Evolutionary conservation across 2,329 filamentous ascomycete species (phyloP), one percentile per base, ranked within the genome.

Genomic region (Colletotrichum eremochloae): DNA sequence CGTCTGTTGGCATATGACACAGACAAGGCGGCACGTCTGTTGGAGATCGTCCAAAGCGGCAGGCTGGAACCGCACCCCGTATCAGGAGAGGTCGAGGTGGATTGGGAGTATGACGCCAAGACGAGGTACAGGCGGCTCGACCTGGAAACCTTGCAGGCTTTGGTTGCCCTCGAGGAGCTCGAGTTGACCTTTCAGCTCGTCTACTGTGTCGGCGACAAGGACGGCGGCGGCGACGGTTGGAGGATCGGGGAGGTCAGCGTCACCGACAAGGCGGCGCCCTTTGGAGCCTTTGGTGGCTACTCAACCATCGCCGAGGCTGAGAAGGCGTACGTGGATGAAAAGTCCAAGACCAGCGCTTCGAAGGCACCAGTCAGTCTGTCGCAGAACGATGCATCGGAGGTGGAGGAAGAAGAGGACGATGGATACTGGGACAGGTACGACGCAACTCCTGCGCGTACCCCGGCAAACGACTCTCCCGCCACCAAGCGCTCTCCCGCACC

Each of bases 361-460:
- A 60, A 40, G 20, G 64, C 38, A n/a, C 68, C 71, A 75, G 76
- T 53, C 36, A 20, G 70, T 38, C 55, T 61, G 63, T 57, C 48
- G 68, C 74, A 53, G 64, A 46, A 75, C 9, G 66, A 78, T 31
- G 65, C 58, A 40, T 67, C 74, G 12, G 75, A 76, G 9, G 77
- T 78, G 0, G 83, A 86, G 1, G 89, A 91, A 0, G 90, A 90
- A 0, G 92, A 93, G 42, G 92, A 94, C 73, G 92, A 94, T 75
- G 91, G 91, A 76, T 96, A 96, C 80, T 96, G 93, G 93, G 92
- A 90, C 42, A 88, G 90, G 73, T 95, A 96, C 80, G 93, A 94
- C 79, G 88, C 89, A 36, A 94, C 92, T 5, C 92, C 93, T 1
- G 86, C 87, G 2, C 85, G 87, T 56, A 93, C 91, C 12, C 70